Conservation (phyloP, 2,329 filamentous ascomycete genomes). For the Paecilomyces variotii region DNA sequence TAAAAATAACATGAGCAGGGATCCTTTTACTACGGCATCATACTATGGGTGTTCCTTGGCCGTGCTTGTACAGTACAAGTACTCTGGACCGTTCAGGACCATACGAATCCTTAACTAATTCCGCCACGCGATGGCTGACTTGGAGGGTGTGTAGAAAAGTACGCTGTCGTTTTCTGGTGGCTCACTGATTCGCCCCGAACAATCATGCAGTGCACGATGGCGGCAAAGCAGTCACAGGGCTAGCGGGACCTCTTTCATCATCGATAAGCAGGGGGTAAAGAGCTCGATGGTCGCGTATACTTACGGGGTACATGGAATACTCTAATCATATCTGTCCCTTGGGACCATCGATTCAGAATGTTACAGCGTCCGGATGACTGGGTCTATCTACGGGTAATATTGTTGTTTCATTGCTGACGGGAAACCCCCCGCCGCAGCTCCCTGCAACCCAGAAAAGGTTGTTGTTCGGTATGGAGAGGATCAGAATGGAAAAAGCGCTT, state of each 20-base stretch:
- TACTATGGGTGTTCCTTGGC: neutral
- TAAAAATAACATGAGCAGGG: neutral
- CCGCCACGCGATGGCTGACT: neutral
- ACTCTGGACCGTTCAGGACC: neutral
- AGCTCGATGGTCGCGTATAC: neutral
- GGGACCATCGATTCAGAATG: neutral
- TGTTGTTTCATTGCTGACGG: neutral
- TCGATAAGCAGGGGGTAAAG: neutral
- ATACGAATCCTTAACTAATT: neutral
- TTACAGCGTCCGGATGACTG: neutral
- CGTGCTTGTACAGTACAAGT: neutral
- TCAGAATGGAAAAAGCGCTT: neutral
- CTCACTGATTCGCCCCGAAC: neutral
- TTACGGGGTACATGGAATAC: neutral
- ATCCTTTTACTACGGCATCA: neutral
- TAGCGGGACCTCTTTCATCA: neutral
- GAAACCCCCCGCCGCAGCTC: neutral
- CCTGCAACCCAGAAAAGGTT: neutral
- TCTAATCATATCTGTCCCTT: neutral
- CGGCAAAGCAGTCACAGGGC: neutral
- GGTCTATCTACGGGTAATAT: neutral
- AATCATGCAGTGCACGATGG: neutral
- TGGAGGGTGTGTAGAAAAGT: neutral
- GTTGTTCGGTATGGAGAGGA: neutral
- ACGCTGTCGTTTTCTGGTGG: neutral